Evolutionary conservation across 176 grass and related monocot species (phyloP), one percentile per base, ranked within the genome.

Genomic region (Poa pratensis): DNA sequence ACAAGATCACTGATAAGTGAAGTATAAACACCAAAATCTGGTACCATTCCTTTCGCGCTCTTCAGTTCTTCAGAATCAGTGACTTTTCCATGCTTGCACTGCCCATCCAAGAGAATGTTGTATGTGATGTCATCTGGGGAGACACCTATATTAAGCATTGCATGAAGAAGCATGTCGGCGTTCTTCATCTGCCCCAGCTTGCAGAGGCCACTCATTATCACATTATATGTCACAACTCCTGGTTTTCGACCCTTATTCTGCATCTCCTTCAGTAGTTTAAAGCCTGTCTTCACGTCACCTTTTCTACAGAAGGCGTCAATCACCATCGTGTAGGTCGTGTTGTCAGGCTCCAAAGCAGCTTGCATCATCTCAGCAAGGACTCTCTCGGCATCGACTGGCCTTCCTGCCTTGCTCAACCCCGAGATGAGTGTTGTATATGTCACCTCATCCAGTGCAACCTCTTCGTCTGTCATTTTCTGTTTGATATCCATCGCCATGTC

Each of bases 81-180:
- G 49, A 76, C 63, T 65, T 92, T 88, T 43, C 88, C 90, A 89
- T 91, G 75, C 77, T 92, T 97, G 73, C 88, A 87, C 64, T 94
- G 90, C 59, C 95, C 90, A 52, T 97, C 90, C 89, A 97, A 83
- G 69, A 94, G 87, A 89, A 97, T 97, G 46, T 97, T 97, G 72
- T 92, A 97, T 46, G 95, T 92, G 69, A 94, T 89, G 82, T 97
- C 95, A 82, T 97, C 92, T 9, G 90, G 92, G 39, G n/a, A 5
- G 12, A 94, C 86, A 54, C 92, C 88, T 69, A 92, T 43, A 65
- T 97, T 97, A 69, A 89, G 82, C 94, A 97, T 94, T 2, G 92
- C 92, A 87, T 94, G 78, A 43, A 92, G 78, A 48, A 97, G 88
- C 92, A 92, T 92, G 23, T 88, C 88, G 7, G 90, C 94, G 81